Conservation (phyloP, 2,329 filamentous ascomycete species). For the Venturia nashicola region DNA sequence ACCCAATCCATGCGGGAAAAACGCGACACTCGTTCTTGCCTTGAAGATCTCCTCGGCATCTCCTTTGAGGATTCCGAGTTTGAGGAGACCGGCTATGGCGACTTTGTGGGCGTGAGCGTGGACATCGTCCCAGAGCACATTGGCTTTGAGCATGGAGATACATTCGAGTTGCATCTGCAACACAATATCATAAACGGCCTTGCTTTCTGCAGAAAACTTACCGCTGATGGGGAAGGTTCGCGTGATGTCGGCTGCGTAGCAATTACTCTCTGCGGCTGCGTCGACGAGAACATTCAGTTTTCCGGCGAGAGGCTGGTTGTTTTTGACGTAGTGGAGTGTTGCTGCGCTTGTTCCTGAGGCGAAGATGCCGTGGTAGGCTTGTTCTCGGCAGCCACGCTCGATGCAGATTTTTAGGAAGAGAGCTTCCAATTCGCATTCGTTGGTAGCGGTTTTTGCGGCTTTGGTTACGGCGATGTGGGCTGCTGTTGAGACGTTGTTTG, state of each 20-base stretch:
- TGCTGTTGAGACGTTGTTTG: constrained; percentile 64
- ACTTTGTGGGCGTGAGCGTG: constrained; percentile 70
- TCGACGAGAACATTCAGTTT: constrained; percentile 77
- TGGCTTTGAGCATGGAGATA: constrained; percentile 59
- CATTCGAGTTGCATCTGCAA: constrained; percentile 75
- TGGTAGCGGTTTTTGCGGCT: constrained; percentile 49
- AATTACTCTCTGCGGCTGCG: constrained; percentile 50
- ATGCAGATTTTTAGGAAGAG: constrained; percentile 68
- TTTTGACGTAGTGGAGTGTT: constrained; percentile 75
- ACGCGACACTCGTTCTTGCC: constrained; percentile 33
- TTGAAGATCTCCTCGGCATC: constrained; percentile 36
- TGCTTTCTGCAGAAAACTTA: constrained; percentile 33
- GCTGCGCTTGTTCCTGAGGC: constrained; percentile 70
- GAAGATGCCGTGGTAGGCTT: constrained; percentile 80
- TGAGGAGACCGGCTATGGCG: constrained; percentile 66
- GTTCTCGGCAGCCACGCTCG: constrained; percentile 61
- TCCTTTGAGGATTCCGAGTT: constrained; percentile 61
- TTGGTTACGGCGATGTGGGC: constrained; percentile 64
- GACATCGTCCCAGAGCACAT: constrained; percentile 68
- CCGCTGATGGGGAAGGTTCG: constrained; percentile 70
- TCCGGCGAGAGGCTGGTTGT: constrained; percentile 22
- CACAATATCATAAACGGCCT: constrained; percentile 65
- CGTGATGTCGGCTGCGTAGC: constrained; percentile 53
- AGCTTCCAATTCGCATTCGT: constrained; percentile 75
- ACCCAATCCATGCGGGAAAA: constrained; percentile 39